These are phyloP conservation scores for Vaccinium macrocarpon DNA, from an alignment of 148 eudicot species.

Conservation along the genomic window DNA sequence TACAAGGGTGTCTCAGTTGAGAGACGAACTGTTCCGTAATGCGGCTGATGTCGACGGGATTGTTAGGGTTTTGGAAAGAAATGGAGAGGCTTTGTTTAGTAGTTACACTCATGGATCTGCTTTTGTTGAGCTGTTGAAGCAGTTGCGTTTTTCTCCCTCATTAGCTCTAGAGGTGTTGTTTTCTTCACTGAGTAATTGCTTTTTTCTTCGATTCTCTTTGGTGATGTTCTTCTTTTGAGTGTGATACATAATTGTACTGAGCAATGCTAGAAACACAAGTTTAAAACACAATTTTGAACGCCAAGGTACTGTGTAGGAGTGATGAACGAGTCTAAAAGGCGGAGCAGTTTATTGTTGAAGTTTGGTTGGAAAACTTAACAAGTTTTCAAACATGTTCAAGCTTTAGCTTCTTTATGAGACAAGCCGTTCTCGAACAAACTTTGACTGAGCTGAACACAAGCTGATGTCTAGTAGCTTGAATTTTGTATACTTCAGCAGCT, in stretches of 20 bases:
- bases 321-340: background rate
- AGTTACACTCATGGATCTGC: constrained; percentile 47
- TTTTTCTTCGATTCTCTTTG: background rate
- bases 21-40: constrained; percentile 37
- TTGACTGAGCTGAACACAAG: background rate
- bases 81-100: constrained; percentile 44
- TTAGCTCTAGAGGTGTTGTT: constrained; percentile 52
- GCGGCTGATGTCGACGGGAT: constrained; percentile 23
- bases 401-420: background rate
- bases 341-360: background rate
- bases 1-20: constrained; percentile 34
- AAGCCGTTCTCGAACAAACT: background rate
- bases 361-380: background rate
- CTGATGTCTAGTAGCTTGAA: background rate
- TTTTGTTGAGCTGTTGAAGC: constrained; percentile 57
- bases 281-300: background rate
- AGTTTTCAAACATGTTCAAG: background rate
- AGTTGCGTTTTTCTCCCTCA: constrained; percentile 33
- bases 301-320: background rate
- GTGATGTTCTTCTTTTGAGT: background rate
- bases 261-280: background rate
- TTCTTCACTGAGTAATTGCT: background rate
- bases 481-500: background rate
- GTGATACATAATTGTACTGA: background rate
- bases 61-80: constrained; percentile 35